Evolutionary conservation across 1,139 yeast genomes (phyloP).

Genomic region (Candida sp.): DNA sequence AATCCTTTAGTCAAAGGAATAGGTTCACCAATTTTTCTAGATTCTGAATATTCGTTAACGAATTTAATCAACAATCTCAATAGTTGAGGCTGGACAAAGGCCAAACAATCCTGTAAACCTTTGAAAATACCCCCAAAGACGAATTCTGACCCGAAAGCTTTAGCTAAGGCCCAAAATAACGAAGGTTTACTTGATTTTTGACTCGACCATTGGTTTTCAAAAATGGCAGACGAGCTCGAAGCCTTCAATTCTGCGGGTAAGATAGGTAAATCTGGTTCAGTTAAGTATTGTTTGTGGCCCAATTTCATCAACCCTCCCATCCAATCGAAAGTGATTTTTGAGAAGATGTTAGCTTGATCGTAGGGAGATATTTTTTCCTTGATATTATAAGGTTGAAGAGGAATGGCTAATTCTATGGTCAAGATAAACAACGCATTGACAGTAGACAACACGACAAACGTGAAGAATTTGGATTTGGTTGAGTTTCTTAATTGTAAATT

Average conservation of each 20-base stretch:
- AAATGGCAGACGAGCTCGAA: conserved; percentile 41
- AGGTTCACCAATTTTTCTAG: conserved; percentile 29
- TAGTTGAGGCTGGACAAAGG: conserved; percentile 88
- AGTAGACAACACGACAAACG: conserved; percentile 45
- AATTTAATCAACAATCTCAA: conserved; percentile 72
- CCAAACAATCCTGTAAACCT: conserved; percentile 71
- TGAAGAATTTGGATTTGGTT: conserved; percentile 27
- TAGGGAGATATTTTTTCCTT: conserved; percentile 53
- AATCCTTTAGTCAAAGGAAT: conserved; percentile 77
- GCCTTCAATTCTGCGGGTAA: conserved; percentile 68
- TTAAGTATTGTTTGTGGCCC: conserved; percentile 73
- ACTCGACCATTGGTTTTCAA: conserved; percentile 62
- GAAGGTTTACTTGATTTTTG: conserved; percentile 52
- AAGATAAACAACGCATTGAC: conserved; percentile 52
- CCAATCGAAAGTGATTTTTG: conserved; percentile 84
- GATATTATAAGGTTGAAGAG: conserved; percentile 41
- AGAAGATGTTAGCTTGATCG: conserved; percentile 80
- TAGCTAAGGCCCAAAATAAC: conserved; percentile 55
- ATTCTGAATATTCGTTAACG: conserved; percentile 70
- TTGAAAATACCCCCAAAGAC: conserved; percentile 76
- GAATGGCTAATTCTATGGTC: conserved; percentile 46
- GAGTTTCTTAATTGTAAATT: conserved; percentile 49
- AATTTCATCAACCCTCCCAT: conserved; percentile 86
- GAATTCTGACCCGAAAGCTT: conserved; percentile 72
- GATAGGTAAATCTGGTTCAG: conserved; percentile 77